Conservation (phyloP, 495 filamentous ascomycete genomes). For the Tirmania nivea region DNA sequence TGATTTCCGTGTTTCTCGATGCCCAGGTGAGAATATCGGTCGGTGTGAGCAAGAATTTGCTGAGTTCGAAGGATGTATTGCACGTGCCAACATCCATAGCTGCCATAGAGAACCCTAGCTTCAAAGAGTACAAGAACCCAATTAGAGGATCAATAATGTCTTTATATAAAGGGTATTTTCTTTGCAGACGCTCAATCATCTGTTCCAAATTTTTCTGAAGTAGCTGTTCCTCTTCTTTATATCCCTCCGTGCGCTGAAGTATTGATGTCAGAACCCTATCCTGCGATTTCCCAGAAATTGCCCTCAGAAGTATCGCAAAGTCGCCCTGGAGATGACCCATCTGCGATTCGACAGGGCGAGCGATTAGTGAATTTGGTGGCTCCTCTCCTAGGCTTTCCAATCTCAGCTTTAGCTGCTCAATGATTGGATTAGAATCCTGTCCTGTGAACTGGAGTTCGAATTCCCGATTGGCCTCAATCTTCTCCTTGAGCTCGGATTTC, state of each 20-base stretch:
- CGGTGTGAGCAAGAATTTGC: background rate
- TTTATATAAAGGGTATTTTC: slow-evolving; percentile 51
- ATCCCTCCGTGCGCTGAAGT: slow-evolving; percentile 3
- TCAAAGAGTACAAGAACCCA: slow-evolving; percentile 61
- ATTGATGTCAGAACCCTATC: slow-evolving; percentile 8
- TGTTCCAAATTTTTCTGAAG: slow-evolving; percentile 50
- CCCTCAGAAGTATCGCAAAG: slow-evolving; percentile 51
- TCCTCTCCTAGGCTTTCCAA: slow-evolving; percentile 40
- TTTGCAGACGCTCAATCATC: slow-evolving; percentile 39
- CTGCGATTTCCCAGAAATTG: slow-evolving; percentile 37
- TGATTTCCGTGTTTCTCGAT: background rate
- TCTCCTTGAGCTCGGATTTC: slow-evolving; percentile 29
- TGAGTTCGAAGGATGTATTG: background rate
- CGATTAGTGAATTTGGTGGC: slow-evolving; percentile 33
- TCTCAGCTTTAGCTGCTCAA: slow-evolving; percentile 35
- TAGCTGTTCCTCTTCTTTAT: slow-evolving; percentile 29
- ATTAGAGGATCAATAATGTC: slow-evolving; percentile 62
- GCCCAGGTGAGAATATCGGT: slow-evolving; percentile 24
- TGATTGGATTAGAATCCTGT: slow-evolving; percentile 38
- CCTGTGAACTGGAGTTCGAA: slow-evolving; percentile 52
- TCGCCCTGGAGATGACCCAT: slow-evolving; percentile 58
- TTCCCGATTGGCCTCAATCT: slow-evolving; percentile 35
- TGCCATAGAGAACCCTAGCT: slow-evolving; percentile 47
- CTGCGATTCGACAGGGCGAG: slow-evolving; percentile 43
- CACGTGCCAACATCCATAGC: slow-evolving; percentile 18